These are phyloP conservation scores for Clathrus columnatus DNA, from an alignment of 768 basidiomycete species.

Conservation along the genomic window DNA sequence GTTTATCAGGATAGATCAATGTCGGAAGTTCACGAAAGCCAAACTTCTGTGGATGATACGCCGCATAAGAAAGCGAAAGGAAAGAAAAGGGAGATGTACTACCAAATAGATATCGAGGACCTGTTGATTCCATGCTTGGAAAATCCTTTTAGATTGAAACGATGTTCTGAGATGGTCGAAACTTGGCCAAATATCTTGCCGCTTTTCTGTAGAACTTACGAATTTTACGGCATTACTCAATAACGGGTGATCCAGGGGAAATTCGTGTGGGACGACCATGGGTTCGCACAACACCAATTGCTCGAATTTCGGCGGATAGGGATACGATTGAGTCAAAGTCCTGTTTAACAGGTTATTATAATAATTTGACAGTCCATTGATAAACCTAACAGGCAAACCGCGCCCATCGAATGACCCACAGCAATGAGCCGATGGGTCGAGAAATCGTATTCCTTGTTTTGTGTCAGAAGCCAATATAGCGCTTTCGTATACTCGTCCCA, in stretches of 20 bases:
- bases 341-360: constrained; percentile 23
- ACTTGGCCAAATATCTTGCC: constrained; percentile 45
- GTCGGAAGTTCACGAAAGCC: constrained; percentile 32
- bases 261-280: constrained; percentile 44
- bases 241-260: constrained; percentile 11
- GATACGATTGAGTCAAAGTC: constrained; percentile 42
- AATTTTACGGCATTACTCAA: constrained; percentile 23
- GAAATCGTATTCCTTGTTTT: constrained; percentile 29
- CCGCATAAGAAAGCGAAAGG: not conserved
- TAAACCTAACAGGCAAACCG: constrained; percentile 48
- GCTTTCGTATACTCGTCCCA: constrained; percentile 57
- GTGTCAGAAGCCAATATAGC: constrained; percentile 47
- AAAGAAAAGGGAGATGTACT: constrained; percentile 16
- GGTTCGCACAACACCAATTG: constrained; percentile 57
- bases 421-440: constrained; percentile 44
- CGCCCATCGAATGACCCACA: constrained; percentile 63
- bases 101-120: constrained; percentile 40
- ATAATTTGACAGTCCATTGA: not conserved
- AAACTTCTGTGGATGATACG: constrained; percentile 30
- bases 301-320: constrained; percentile 36
- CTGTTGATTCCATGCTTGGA: constrained; percentile 45
- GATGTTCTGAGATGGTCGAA: constrained; percentile 35
- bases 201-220: constrained; percentile 27
- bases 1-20: constrained; percentile 27
- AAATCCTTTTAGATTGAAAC: constrained; percentile 31